Base-by-base conservation (phyloP, 768 basidiomycete genomes). In the Saitozyma podzolica region DNA sequence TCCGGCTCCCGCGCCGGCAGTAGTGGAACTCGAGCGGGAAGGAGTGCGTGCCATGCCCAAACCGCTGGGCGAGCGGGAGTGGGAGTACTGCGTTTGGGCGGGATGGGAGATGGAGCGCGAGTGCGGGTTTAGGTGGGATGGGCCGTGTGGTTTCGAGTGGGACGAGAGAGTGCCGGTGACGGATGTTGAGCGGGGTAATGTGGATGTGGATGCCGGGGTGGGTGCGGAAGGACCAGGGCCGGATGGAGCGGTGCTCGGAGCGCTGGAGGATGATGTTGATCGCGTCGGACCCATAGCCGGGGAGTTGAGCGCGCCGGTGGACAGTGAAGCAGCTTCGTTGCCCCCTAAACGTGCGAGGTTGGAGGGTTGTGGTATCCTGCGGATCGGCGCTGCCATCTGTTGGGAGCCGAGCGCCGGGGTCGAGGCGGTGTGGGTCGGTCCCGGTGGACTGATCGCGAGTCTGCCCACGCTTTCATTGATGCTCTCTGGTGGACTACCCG, bases 301-400 rank as follows among this genome's bases (percentile, higher is more conserved):
- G 29, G 29, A 29, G 29, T 29, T 29, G 29, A 29, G 29, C 29
- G 29, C 29, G 29, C 29, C 29, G 29, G 29, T 29, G 29, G 29
- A 29, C 29, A 29, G 29, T 29, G 29, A 29, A 29, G 29, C 29
- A 29, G 29, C 29, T 29, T 29, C 29, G 29, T 56, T 61, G 37
- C 58, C 53, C 1, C 66, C 68, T 20, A 75, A 54, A 42, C 74
- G 48, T 14, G 71, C 41, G 8, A 73, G 55, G 50, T 75, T 75
- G 51, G 65, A 61, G 29, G 74, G 74, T 58, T 73, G 73, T 51
- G 63, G 67, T 7, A 70, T 62, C 54, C 51, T 67, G 29, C 63
- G 54, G 16, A 54, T 58, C 0, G 45, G 54, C 39, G 54, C 20
- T 16, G 55, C 41, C 13, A 58, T 17, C 37, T 16, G 50, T 8